These are phyloP conservation scores for Huntiella bhutanensis DNA, from an alignment of 2,329 filamentous ascomycete genomes.

Conservation along the genomic window DNA sequence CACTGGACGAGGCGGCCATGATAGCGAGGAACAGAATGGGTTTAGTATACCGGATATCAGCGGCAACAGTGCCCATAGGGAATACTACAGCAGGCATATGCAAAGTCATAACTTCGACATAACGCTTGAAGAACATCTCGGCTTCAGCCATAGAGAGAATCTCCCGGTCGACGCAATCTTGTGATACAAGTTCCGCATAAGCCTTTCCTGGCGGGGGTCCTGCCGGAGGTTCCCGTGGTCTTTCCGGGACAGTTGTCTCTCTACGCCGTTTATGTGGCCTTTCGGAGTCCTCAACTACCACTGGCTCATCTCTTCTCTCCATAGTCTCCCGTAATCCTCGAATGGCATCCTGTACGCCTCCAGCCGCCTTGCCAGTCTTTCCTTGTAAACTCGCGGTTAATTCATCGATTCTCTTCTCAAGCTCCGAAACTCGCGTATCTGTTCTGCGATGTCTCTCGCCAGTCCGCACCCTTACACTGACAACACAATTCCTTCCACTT, in stretches of 20 bases:
- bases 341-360: background rate
- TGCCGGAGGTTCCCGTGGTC: conserved; percentile 9
- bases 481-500: conserved; percentile 56
- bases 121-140: conserved; percentile 34
- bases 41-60: conserved; percentile 36
- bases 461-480: conserved; percentile 47
- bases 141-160: conserved; percentile 38
- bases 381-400: conserved; percentile 63
- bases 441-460: conserved; percentile 76
- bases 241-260: background rate
- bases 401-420: conserved; percentile 85
- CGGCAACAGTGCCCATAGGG: conserved; percentile 30
- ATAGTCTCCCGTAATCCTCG: conserved; percentile 11
- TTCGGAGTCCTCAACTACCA: conserved; percentile 1
- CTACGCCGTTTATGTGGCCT: conserved; percentile 6
- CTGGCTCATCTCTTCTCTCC: background rate
- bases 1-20: conserved; percentile 44
- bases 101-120: conserved; percentile 37
- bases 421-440: conserved; percentile 70
- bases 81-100: conserved; percentile 47
- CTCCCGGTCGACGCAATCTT: conserved; percentile 39
- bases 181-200: conserved; percentile 4
- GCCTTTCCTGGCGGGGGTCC: conserved; percentile 9
- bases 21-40: conserved; percentile 54
- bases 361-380: background rate